A percentile compares a stretch with the other conserved stretches of the same genome.
These are phyloP conservation scores for Clavariopsis aquatica DNA, from an alignment of 495 filamentous ascomycete species.

Conservation along the genomic window DNA sequence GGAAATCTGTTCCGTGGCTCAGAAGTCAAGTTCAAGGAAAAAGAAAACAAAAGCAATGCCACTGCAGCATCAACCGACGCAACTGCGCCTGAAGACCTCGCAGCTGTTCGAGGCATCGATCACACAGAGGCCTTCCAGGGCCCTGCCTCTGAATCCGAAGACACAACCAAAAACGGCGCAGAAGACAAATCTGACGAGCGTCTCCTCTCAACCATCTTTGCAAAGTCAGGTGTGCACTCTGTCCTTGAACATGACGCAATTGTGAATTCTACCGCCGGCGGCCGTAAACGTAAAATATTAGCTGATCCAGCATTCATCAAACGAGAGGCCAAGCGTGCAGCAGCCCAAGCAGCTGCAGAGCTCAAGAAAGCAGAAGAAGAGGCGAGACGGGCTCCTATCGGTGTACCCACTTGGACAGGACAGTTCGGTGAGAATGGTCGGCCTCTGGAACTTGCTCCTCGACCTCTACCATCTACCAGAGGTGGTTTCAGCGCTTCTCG, in stretches of 20 bases:
- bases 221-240: slow-evolving; percentile 77
- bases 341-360: slow-evolving; percentile 71
- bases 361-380: slow-evolving; percentile 72
- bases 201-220: slow-evolving; percentile 84
- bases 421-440: slow-evolving; percentile 71
- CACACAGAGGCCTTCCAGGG: slow-evolving; percentile 55
- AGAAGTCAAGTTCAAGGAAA: slow-evolving; percentile 63
- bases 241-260: slow-evolving; percentile 89
- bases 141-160: slow-evolving; percentile 17
- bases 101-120: slow-evolving; percentile 58
- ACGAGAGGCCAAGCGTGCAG: slow-evolving; percentile 75
- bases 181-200: slow-evolving; percentile 56
- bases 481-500: slow-evolving; percentile 14
- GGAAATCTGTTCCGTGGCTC: slow-evolving; percentile 79
- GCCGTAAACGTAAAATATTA: slow-evolving; percentile 60
- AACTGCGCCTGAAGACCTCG: slow-evolving; percentile 35
- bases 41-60: slow-evolving; percentile 25
- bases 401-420: slow-evolving; percentile 93
- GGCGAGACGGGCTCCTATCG: slow-evolving; percentile 70
- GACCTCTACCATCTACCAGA: slow-evolving; percentile 21
- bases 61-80: slow-evolving; percentile 29
- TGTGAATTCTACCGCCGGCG: slow-evolving; percentile 54
- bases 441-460: slow-evolving; percentile 45
- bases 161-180: slow-evolving; percentile 6
- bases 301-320: slow-evolving; percentile 74